phyloP scores from a whole-genome alignment of 2,329 filamentous ascomycete species.

The Monosporascus sp. region DNA sequence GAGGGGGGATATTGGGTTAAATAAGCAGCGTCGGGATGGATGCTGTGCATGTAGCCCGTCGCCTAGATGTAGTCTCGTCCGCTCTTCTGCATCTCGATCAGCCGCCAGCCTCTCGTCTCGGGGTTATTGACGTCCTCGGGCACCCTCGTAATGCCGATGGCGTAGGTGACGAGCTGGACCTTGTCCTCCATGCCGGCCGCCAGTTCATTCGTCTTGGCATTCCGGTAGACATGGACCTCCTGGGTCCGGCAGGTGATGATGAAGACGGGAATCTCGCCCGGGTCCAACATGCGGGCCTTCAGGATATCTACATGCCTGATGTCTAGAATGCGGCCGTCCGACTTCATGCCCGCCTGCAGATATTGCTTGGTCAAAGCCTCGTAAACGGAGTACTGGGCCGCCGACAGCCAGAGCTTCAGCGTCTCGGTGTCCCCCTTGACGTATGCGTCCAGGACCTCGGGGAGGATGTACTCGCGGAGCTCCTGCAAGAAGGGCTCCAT shows the following conservation, averaged over 20 bases:
- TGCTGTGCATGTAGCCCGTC: background rate
- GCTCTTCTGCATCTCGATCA: slow-evolving; percentile 99
- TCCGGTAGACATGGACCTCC: slow-evolving; percentile 94
- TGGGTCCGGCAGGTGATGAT: slow-evolving; percentile 96
- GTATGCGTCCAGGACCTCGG: slow-evolving; percentile 94
- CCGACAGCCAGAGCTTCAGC: slow-evolving; percentile 90
- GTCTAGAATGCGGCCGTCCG: slow-evolving; percentile 90
- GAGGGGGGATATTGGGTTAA: too few species aligned
- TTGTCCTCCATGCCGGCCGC: slow-evolving; percentile 98
- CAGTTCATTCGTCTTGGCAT: slow-evolving; percentile 81
- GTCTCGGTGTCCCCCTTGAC: slow-evolving; percentile 93
- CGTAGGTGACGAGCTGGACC: slow-evolving; percentile 96
- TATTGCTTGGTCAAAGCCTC: slow-evolving; percentile 97
- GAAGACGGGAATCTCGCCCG: slow-evolving; percentile 87
- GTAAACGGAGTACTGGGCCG: slow-evolving; percentile 94
- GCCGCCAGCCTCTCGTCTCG: slow-evolving; percentile 91
- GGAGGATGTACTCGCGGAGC: slow-evolving; percentile 94
- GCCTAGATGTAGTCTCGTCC: slow-evolving; percentile 73
- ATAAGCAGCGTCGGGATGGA: too few species aligned
- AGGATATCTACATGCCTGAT: slow-evolving; percentile 91
- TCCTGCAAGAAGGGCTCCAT: slow-evolving; percentile 92
- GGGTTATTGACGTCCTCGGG: slow-evolving; percentile 96
- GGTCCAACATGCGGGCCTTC: slow-evolving; percentile 73
- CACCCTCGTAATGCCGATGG: slow-evolving; percentile 89
- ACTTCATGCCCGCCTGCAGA: slow-evolving; percentile 85